A percentile compares a stretch with the other conserved stretches of the same genome.
Evolutionary conservation across 116 monocot species (phyloP).

Genomic region (Thalassia testudinum): DNA sequence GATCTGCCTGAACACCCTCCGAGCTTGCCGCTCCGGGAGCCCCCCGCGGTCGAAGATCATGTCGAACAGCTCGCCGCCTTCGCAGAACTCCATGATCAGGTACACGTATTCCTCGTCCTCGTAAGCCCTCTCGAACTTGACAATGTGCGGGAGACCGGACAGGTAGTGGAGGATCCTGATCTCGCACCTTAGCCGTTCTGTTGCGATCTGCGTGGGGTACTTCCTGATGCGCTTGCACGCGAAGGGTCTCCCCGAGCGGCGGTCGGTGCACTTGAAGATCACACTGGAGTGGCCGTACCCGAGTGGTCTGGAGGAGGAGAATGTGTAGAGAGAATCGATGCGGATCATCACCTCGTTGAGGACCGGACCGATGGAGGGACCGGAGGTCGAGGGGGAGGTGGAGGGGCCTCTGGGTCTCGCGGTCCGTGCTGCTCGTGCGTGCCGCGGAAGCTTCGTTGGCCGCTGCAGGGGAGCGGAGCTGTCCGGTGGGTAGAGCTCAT

Average conservation of each 20-base stretch:
- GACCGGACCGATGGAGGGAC: too few relatives aligned
- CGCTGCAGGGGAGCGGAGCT: too few relatives aligned
- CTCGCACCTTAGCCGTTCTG: slow-evolving; percentile 51
- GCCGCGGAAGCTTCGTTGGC: too few relatives aligned
- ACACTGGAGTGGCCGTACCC: slow-evolving; percentile 61
- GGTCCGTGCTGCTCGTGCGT: too few relatives aligned
- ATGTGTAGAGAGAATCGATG: slow-evolving; percentile 23
- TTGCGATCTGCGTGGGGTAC: slow-evolving; percentile 30
- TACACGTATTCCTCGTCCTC: slow-evolving; percentile 70
- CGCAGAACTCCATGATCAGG: slow-evolving; percentile 62
- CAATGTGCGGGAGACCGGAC: too few relatives aligned
- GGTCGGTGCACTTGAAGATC: slow-evolving; percentile 52
- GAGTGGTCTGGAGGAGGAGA: slow-evolving; percentile 51
- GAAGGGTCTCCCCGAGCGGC: slow-evolving; percentile 20
- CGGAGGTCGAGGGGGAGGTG: too few relatives aligned
- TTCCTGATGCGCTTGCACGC: slow-evolving; percentile 61
- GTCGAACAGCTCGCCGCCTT: slow-evolving; percentile 58
- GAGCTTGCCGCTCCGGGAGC: slow-evolving; percentile 38
- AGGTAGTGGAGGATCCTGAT: slow-evolving; percentile 66
- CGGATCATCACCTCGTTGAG: slow-evolving; percentile 54
- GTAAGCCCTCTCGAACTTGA: too few relatives aligned
- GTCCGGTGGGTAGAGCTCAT: too few relatives aligned
- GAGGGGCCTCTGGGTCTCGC: too few relatives aligned
- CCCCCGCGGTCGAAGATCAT: slow-evolving; percentile 34
- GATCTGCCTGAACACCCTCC: slow-evolving; percentile 37